Evolutionary conservation across 148 eudicot species (phyloP).

Genomic region (Rhododendron mucronatum): DNA sequence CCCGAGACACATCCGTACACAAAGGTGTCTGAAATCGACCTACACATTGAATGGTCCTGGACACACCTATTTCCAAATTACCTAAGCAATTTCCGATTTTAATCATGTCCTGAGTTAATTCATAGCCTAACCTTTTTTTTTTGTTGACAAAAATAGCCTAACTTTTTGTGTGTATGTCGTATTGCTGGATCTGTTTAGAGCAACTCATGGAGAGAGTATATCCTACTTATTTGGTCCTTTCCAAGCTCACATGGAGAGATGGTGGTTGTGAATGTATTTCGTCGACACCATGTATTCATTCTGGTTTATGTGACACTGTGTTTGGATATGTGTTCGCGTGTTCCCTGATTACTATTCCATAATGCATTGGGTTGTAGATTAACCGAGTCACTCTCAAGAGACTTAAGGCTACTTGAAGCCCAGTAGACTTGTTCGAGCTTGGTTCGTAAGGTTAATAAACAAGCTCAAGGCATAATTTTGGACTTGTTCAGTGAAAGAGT

Average conservation of each 20-base stretch:
- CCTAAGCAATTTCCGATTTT: background rate
- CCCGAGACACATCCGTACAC: background rate
- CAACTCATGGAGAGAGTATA: background rate
- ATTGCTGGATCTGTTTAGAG: background rate
- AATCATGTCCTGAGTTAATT: background rate
- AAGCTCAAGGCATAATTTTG: no score
- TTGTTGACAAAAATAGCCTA: background rate
- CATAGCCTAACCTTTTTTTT: background rate
- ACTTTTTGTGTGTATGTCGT: background rate
- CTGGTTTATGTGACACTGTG: background rate
- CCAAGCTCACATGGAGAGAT: background rate
- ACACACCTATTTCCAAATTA: background rate
- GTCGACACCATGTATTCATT: no score
- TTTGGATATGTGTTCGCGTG: background rate
- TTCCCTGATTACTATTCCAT: background rate
- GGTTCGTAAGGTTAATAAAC: no score
- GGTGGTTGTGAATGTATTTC: background rate
- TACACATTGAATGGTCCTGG: background rate
- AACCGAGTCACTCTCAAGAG: no score
- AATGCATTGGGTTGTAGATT: background rate
- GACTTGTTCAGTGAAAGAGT: no score
- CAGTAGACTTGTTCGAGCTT: no score
- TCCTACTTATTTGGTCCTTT: no score
- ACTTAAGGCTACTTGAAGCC: no score
- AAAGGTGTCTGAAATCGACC: background rate